A percentile compares a stretch with the other conserved stretches of the same genome.
Evolutionary conservation across 805 yeast genomes (phyloP).

Genomic region (Komagataella ulmi): DNA sequence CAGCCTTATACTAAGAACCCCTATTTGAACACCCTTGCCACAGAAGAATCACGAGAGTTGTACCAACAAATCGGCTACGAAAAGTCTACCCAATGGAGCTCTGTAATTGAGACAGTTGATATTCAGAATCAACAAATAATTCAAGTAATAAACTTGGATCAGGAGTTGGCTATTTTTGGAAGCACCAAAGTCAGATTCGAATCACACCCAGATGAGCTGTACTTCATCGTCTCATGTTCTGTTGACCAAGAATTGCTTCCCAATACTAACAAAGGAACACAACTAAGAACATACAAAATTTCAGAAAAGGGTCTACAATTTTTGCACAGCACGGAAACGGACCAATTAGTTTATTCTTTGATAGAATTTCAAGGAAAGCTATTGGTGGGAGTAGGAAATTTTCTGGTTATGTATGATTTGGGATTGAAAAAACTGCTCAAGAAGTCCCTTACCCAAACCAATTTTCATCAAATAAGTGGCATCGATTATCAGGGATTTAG

Average conservation of each 20-base stretch:
- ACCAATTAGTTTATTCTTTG: constrained; percentile 33
- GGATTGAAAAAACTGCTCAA: constrained; percentile 73
- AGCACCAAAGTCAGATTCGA: constrained; percentile 17
- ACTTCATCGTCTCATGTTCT: constrained; percentile 34
- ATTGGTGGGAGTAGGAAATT: constrained; percentile 41
- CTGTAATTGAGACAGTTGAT: constrained; percentile 40
- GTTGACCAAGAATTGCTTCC: constrained; percentile 18
- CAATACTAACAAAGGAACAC: constrained; percentile 10
- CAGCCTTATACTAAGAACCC: constrained; percentile 25
- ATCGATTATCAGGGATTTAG: constrained; percentile 42
- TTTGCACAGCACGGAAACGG: constrained; percentile 49
- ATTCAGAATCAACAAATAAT: constrained; percentile 17
- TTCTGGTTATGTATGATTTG: constrained; percentile 49
- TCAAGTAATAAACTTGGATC: constrained; percentile 29
- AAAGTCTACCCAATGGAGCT: constrained; percentile 25
- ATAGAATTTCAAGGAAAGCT: constrained; percentile 43
- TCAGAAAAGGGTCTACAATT: constrained; percentile 26
- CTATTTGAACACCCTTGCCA: constrained; percentile 12
- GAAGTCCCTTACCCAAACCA: constrained; percentile 38
- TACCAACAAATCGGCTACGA: constrained; percentile 32
- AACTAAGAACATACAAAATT: constrained; percentile 24
- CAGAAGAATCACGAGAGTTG: constrained; percentile 20
- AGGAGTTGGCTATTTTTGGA: constrained; percentile 28
- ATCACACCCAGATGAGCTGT: constrained; percentile 14
- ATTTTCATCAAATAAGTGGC: constrained; percentile 36